phyloP scores from a whole-genome alignment of 768 basidiomycete genomes.

The Obba rivulosa region DNA sequence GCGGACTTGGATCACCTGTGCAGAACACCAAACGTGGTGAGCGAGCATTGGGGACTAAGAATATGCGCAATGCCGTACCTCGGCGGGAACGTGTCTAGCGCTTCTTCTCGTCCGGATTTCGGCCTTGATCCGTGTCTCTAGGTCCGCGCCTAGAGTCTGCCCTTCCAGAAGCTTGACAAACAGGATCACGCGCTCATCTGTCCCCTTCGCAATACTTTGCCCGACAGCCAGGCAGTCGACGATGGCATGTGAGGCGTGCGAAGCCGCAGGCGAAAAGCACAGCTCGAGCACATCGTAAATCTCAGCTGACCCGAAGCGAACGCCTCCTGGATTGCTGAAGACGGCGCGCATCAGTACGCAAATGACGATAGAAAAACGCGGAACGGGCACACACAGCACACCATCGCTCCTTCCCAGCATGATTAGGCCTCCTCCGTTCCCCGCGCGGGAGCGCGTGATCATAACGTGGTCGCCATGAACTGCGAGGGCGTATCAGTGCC shows the following conservation, averaged over 20 bases:
- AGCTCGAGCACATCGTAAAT: constrained; percentile 74
- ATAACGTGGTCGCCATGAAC: constrained; percentile 73
- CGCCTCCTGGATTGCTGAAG: constrained; percentile 71
- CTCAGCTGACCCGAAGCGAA: constrained; percentile 77
- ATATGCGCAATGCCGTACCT: constrained; percentile 35
- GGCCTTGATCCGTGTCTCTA: constrained; percentile 52
- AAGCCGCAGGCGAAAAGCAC: constrained; percentile 42
- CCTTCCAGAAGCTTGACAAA: constrained; percentile 63
- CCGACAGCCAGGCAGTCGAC: constrained; percentile 69
- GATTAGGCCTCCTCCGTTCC: constrained; percentile 72
- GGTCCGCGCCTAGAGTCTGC: constrained; percentile 39
- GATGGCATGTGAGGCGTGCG: constrained; percentile 36
- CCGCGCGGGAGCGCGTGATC: constrained; percentile 57
- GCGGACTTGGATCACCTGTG: constrained; percentile 59
- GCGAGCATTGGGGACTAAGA: constrained; percentile 18
- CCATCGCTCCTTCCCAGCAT: constrained; percentile 85
- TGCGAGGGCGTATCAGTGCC: constrained; percentile 18
- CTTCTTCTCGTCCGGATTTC: constrained; percentile 61
- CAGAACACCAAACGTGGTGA: constrained; percentile 10
- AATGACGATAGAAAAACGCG: neutral
- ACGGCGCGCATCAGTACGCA: neutral
- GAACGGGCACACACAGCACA: constrained; percentile 49
- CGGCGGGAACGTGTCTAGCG: constrained; percentile 72
- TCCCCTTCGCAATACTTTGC: constrained; percentile 54
- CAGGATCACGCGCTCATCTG: constrained; percentile 70